A percentile compares a stretch with the other conserved stretches of the same genome.
phyloP scores from a whole-genome alignment of 1,284 basidiomycete species.

The Phellinidium pouzarii region DNA sequence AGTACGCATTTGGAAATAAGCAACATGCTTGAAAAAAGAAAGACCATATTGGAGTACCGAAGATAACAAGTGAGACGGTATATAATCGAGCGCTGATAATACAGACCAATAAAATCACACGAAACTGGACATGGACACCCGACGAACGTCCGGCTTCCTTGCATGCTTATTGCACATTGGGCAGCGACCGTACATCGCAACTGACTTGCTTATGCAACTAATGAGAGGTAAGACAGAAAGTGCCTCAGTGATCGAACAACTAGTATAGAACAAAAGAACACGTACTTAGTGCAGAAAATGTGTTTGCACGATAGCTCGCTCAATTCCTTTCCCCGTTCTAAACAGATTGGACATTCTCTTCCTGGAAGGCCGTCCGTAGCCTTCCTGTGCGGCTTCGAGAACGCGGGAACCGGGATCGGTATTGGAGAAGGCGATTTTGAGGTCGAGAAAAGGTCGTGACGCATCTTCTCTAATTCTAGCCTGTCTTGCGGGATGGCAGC shows the following conservation, averaged over 20 bases:
- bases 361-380: conserved; percentile 2
- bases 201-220: conserved; percentile 5
- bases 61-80: neutral
- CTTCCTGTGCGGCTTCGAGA: neutral
- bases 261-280: neutral
- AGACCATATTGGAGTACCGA: neutral
- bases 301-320: conserved; percentile 7
- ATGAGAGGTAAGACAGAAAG: neutral
- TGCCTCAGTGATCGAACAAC: neutral
- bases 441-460: neutral
- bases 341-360: conserved; percentile 8
- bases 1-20: too few species aligned
- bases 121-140: conserved; percentile 7
- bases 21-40: too few species aligned
- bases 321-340: neutral
- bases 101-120: too few species aligned
- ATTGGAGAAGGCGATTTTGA: neutral
- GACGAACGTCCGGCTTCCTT: neutral
- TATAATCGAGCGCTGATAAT: too few species aligned
- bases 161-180: conserved; percentile 7
- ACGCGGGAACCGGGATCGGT: neutral
- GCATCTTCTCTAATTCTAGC: neutral
- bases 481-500: neutral
- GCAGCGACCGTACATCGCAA: conserved; percentile 5
- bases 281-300: conserved; percentile 10